phyloP scores from a whole-genome alignment of 306 rosid genomes.

The Sechiopsis laciniata region DNA sequence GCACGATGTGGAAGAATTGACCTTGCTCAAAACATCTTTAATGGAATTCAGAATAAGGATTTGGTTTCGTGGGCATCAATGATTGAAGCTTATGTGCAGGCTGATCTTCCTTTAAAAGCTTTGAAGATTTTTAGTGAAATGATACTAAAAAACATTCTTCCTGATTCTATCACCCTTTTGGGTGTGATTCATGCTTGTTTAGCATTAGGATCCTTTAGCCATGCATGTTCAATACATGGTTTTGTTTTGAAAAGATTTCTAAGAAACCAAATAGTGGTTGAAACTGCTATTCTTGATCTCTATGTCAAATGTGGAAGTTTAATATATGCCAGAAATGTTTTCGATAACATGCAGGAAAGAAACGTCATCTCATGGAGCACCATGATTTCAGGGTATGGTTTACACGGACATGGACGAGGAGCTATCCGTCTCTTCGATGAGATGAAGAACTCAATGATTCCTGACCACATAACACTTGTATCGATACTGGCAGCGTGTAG shows the following conservation, averaged over 20 bases:
- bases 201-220: slow-evolving; percentile 32
- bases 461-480: slow-evolving; percentile 32
- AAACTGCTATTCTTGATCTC: slow-evolving; percentile 35
- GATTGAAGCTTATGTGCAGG: slow-evolving; percentile 36
- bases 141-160: slow-evolving; percentile 21
- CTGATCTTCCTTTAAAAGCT: slow-evolving; percentile 31
- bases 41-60: slow-evolving; percentile 35
- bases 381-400: slow-evolving; percentile 43
- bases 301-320: slow-evolving; percentile 42
- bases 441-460: slow-evolving; percentile 32
- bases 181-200: slow-evolving; percentile 34
- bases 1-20: slow-evolving; percentile 37
- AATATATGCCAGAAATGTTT: slow-evolving; percentile 31
- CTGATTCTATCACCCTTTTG: slow-evolving; percentile 36
- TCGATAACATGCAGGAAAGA: slow-evolving; percentile 32
- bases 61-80: slow-evolving; percentile 45
- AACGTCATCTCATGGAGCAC: slow-evolving; percentile 42
- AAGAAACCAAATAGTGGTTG: slow-evolving; percentile 25
- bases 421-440: slow-evolving; percentile 36
- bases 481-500: slow-evolving; percentile 42
- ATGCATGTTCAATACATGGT: slow-evolving; percentile 37
- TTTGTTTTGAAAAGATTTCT: slow-evolving; percentile 20
- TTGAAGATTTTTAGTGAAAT: slow-evolving; percentile 31
- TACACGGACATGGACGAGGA: slow-evolving; percentile 34
- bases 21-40: slow-evolving; percentile 29